Evolutionary conservation across 2,329 filamentous ascomycete genomes (phyloP).

Genomic region (Pseudogymnoascus sp.): DNA sequence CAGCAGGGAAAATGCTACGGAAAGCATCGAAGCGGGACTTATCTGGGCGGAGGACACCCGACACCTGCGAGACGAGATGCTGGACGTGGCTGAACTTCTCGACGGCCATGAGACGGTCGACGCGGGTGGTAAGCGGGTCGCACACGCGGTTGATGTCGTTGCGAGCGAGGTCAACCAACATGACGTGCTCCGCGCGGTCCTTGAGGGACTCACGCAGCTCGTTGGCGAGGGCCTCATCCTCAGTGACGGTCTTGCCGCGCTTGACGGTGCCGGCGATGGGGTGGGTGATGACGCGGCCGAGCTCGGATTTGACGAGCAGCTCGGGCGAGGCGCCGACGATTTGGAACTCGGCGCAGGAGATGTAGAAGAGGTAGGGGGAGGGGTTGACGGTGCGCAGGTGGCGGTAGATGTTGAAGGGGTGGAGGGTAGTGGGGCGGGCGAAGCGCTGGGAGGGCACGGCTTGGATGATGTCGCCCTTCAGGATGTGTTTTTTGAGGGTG

Average conservation of each 20-base stretch:
- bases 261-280: slow-evolving; percentile 95
- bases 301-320: slow-evolving; percentile 84
- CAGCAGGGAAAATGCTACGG: slow-evolving; percentile 91
- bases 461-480: slow-evolving; percentile 90
- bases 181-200: slow-evolving; percentile 90
- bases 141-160: slow-evolving; percentile 97
- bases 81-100: slow-evolving; percentile 96
- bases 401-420: slow-evolving; percentile 97
- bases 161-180: slow-evolving; percentile 91
- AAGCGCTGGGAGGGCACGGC: slow-evolving; percentile 92
- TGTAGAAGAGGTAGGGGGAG: slow-evolving; percentile 93
- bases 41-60: slow-evolving; percentile 70
- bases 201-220: slow-evolving; percentile 75
- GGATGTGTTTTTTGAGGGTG: slow-evolving; percentile 81
- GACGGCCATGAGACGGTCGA: slow-evolving; percentile 90
- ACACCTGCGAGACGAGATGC: slow-evolving; percentile 93
- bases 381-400: slow-evolving; percentile 96
- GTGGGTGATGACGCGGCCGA: slow-evolving; percentile 83
- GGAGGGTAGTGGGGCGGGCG: slow-evolving; percentile 76
- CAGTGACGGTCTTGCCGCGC: slow-evolving; percentile 68
- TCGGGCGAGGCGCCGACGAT: slow-evolving; percentile 94
- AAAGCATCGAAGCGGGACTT: slow-evolving; percentile 94
- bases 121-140: slow-evolving; percentile 79
- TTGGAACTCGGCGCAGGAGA: slow-evolving; percentile 85
- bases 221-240: slow-evolving; percentile 71